phyloP scores from a whole-genome alignment of 1,139 yeast genomes.

The Yamadazyma kanchanaburiensis region DNA sequence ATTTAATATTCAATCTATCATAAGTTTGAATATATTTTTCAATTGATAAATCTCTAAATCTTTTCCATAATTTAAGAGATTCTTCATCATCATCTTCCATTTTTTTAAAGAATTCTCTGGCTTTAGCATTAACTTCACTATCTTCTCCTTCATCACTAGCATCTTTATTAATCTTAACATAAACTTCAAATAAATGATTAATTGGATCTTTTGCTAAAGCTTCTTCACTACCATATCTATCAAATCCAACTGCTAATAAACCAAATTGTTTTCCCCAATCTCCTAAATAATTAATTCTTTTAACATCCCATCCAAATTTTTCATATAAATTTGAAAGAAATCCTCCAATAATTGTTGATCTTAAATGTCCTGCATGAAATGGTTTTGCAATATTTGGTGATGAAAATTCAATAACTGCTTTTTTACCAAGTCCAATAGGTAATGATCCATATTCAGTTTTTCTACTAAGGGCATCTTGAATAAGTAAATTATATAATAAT shows the following conservation, averaged over 20 bases:
- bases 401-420: constrained; percentile 80
- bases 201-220: constrained; percentile 76
- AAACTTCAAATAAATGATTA: constrained; percentile 91
- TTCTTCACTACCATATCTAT: constrained; percentile 79
- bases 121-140: constrained; percentile 70
- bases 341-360: constrained; percentile 99
- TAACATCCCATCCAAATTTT: constrained; percentile 85
- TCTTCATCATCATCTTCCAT: constrained; percentile 94
- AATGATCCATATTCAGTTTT: constrained; percentile 65
- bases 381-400: constrained; percentile 99
- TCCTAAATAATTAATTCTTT: constrained; percentile 90
- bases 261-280: constrained; percentile 99
- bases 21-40: constrained; percentile 83
- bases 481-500: constrained; percentile 63
- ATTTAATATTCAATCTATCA: constrained; percentile 84
- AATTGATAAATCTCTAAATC: constrained; percentile 87
- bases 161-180: constrained; percentile 82
- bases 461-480: constrained; percentile 68
- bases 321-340: constrained; percentile 88
- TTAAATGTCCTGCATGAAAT: constrained; percentile 98
- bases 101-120: constrained; percentile 80
- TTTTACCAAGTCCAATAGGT: constrained; percentile 74
- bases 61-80: constrained; percentile 78
- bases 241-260: constrained; percentile 87
- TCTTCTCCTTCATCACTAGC: constrained; percentile 73